Percentiles rank a stretch among this genome's conserved stretches.
phyloP scores from a whole-genome alignment of 2,329 filamentous ascomycete species.

The Colletotrichum filicis region DNA sequence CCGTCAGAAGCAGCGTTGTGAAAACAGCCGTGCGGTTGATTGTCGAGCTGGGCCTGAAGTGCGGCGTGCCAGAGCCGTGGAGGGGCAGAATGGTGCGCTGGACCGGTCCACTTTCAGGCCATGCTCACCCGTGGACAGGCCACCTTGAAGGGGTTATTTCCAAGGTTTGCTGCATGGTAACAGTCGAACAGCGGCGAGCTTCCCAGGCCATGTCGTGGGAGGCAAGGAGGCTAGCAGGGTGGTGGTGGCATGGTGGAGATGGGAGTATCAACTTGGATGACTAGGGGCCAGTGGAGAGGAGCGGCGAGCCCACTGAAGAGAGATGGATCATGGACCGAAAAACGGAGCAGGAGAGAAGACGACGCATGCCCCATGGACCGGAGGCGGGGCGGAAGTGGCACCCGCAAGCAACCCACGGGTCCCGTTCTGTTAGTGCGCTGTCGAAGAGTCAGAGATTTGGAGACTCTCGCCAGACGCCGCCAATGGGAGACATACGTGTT shows the following conservation, averaged over 20 bases:
- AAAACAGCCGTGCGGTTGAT: background rate
- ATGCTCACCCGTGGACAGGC: conserved; percentile 24
- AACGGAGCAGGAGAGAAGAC: conserved; percentile 23
- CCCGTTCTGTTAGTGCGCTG: background rate
- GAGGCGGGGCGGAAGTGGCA: conserved; percentile 32
- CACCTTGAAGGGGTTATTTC: conserved; percentile 18
- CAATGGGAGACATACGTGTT: conserved; percentile 16
- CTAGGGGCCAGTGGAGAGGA: background rate
- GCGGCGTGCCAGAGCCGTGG: background rate
- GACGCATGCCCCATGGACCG: conserved; percentile 9
- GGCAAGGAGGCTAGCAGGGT: conserved; percentile 25
- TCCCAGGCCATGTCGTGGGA: conserved; percentile 3
- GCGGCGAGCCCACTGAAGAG: conserved; percentile 24
- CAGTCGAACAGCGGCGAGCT: background rate
- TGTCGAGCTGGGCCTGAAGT: background rate
- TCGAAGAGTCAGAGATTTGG: conserved; percentile 23
- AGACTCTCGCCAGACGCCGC: background rate
- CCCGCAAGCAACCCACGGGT: background rate
- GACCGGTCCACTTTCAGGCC: conserved; percentile 26
- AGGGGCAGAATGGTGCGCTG: conserved; percentile 24
- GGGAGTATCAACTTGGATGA: conserved; percentile 3
- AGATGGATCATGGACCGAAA: conserved; percentile 22
- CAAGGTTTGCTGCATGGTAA: conserved; percentile 22
- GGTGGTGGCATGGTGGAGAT: conserved; percentile 19
- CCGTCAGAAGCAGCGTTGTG: background rate